Base-by-base conservation (phyloP, 1,139 yeast species). In the Yamadazyma epiphylla region DNA sequence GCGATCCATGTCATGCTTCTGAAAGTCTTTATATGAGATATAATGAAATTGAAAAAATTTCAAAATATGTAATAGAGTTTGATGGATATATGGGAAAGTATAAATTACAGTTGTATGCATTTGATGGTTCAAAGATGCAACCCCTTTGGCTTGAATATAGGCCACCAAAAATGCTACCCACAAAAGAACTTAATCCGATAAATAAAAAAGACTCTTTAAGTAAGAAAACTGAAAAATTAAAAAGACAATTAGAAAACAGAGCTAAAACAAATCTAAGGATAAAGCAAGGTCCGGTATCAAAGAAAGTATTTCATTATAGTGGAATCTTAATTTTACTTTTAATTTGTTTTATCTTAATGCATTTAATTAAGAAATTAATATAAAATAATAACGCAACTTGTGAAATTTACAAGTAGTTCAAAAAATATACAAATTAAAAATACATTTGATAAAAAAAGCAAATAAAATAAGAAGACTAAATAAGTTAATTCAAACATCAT, bases 171-270 rank as follows among this genome's bases (percentile, higher is more conserved):
- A 57, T 57, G 63, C 42, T 55, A 33, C 61, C 63, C 7, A 49
- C 55, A 5, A 10, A 24, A 12, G 55, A 52, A 2, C 42, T 55
- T 28, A 55, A 54, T 37, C 60, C 60, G 3, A 47, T 51, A 19
- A 35, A 41, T 32, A 31, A 38, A 27, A 33, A 36, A 13, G 28
- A 40, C 15, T 25, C 43, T 2, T 32, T 38, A 20, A 24, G 24
- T 6, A 24, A 29, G 1, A 22, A 28, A 9, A 42, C 33, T 19
- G 26, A 14, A 25, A 57, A 63, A 36, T 72, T 85, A 29, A 79
- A 74, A 53, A 70, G 95, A 53, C 68, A 86, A 11, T 64, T 88
- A 46, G 94, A 85, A 46, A 87, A 87, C 62, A 77, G 78, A 56
- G 74, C 74, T 45, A 77, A 77, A 54, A n/a, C n/a, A n/a, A n/a